Evolutionary conservation across 2,329 filamentous ascomycete species (phyloP).

Genomic region (Elsinoe fawcettii): DNA sequence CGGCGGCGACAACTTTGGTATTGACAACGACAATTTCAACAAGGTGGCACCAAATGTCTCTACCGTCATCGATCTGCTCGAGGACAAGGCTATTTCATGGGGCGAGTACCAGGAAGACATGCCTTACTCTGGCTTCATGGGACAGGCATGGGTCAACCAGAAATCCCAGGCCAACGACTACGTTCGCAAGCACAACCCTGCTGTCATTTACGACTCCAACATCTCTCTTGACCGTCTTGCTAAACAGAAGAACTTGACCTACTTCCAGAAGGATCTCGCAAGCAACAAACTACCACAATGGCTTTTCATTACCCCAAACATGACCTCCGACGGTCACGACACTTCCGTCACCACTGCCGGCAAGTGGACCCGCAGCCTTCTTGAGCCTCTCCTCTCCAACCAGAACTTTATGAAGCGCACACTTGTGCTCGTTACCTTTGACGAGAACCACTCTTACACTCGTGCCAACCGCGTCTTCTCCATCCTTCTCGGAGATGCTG

Average conservation of each 20-base stretch:
- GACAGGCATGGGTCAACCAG: constrained; percentile 55
- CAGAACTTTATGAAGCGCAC: constrained; percentile 67
- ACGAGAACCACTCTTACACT: constrained; percentile 66
- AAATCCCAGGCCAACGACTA: constrained; percentile 63
- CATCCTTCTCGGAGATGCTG: constrained; percentile 66
- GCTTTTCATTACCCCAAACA: constrained; percentile 60
- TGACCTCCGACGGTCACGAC: constrained; percentile 72
- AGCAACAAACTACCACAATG: constrained; percentile 61
- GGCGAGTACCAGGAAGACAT: constrained; percentile 67
- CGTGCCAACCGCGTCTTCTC: constrained; percentile 61
- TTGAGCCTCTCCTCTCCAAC: constrained; percentile 62
- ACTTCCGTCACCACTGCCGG: constrained; percentile 61
- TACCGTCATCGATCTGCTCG: constrained; percentile 36
- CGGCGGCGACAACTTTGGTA: constrained; percentile 66
- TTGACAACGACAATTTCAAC: constrained; percentile 59
- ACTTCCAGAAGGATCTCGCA: constrained; percentile 61
- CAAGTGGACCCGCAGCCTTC: constrained; percentile 58
- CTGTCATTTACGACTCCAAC: constrained; percentile 58
- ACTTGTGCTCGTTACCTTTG: constrained; percentile 67
- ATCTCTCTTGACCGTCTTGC: constrained; percentile 52
- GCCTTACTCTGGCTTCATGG: constrained; percentile 68
- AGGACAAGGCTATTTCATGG: constrained; percentile 40
- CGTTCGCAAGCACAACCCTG: constrained; percentile 71
- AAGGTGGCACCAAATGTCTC: constrained; percentile 35
- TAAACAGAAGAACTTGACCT: constrained; percentile 65